These are phyloP conservation scores for Hanseniaspora pseudoguilliermondii DNA, from an alignment of 805 yeast species.

Conservation along the genomic window DNA sequence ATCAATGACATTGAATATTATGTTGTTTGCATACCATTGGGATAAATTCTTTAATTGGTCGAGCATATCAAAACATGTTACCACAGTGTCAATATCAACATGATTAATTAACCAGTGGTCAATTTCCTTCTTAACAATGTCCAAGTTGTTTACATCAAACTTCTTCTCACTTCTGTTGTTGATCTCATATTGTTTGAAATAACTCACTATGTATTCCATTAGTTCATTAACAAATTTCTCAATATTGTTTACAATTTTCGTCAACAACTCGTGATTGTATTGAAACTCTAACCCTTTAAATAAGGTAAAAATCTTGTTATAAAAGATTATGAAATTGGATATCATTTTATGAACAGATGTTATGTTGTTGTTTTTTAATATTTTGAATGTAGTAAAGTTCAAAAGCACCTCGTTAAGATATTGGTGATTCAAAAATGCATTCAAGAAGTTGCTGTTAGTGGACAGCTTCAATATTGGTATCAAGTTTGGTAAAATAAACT, in stretches of 20 bases:
- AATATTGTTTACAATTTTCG: not conserved
- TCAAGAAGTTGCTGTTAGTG: not conserved
- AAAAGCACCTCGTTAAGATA: not conserved
- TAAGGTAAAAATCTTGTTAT: not conserved
- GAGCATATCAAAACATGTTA: not conserved
- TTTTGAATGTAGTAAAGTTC: not conserved
- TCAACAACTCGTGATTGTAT: not conserved
- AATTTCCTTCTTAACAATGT: not conserved
- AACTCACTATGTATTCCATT: not conserved
- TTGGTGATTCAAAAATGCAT: not conserved
- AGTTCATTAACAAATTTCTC: not conserved
- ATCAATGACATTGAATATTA: not conserved
- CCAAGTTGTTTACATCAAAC: not conserved
- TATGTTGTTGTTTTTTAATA: not conserved
- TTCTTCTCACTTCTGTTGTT: not conserved
- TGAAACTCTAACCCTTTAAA: conserved; percentile 10
- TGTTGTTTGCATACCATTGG: not conserved
- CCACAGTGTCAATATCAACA: not conserved
- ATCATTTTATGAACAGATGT: not conserved
- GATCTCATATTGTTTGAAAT: conserved; percentile 4
- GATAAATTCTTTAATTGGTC: not conserved
- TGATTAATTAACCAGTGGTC: not conserved
- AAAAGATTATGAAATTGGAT: not conserved
- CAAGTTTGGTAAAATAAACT: conserved; percentile 10
- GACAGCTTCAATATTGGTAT: not conserved